phyloP scores from a whole-genome alignment of 202 grass and related monocot species.

The Zoysia matrella region DNA sequence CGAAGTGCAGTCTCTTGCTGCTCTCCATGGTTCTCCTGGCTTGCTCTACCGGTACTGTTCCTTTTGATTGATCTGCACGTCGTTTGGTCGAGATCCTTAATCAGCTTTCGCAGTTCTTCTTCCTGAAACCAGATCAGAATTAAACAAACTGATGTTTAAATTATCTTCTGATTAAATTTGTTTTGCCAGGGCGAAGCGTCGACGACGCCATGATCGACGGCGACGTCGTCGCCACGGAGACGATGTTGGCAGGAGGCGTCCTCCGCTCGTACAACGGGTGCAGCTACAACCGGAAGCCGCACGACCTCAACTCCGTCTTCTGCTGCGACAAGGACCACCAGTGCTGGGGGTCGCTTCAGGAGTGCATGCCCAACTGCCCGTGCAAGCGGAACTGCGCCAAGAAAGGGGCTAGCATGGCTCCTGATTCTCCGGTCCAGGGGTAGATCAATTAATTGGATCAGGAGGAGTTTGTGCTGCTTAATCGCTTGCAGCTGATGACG shows the following conservation, averaged over 20 bases:
- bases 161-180: too few relatives aligned
- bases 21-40: constrained; percentile 1
- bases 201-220: neutral
- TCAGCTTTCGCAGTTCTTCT: too few relatives aligned
- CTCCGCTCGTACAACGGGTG: neutral
- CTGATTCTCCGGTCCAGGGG: too few relatives aligned
- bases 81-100: too few relatives aligned
- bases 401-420: too few relatives aligned
- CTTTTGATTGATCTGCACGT: too few relatives aligned
- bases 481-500: too few relatives aligned
- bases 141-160: too few relatives aligned
- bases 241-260: neutral
- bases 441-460: too few relatives aligned
- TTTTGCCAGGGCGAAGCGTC: neutral
- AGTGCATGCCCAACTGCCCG: neutral
- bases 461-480: too few relatives aligned
- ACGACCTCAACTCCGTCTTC: neutral
- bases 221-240: neutral
- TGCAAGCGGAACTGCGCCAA: neutral
- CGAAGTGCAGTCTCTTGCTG: neutral
- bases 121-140: too few relatives aligned
- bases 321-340: neutral
- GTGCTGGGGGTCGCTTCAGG: neutral
- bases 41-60: neutral
- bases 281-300: neutral